Evolutionary conservation across 1,139 yeast species (phyloP), one percentile per base, ranked within the genome.

Genomic region (Suhomyces chickasaworum): DNA sequence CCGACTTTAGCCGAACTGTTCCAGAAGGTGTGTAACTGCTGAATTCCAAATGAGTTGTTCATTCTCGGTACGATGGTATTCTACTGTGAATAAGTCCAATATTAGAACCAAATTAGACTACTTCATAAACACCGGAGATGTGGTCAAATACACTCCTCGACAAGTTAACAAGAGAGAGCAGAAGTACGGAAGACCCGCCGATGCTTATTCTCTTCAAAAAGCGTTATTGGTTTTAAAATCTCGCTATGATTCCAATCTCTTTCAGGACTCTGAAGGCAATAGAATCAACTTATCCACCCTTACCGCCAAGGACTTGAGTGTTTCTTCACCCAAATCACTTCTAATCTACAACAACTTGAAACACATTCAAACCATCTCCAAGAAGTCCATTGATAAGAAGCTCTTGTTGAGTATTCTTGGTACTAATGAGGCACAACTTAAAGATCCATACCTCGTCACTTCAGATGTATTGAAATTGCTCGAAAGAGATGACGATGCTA

Each of bases 401-500:
- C 61, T 84, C 41, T 56, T 80, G 39, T 74, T 77, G 52, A 68
- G 76, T 1, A 66, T 84, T 7, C 60, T 86, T 22, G 90, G 91
- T 3, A 73, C 82, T 1, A 77, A 78, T 39, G 80, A 76, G 3
- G 69, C 68, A 27, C 85, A 81, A 57, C 53, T 86, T 20, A 65
- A 73, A 42, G 89, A 86, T 59, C 77, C 87, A 0, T 70, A 68
- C 41, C 57, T 77, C 29, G 81, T 85, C 8, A 78, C 81, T 10
- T 60, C 71, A 31, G 84, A 83, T 48, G 81, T 79, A 0, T 55
- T 65, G 12, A 75, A 77, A 45, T 74, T 84, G 46, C 64, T 86
- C 25, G 67, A 66, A 18, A 63, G 77, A 44, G 81, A 73, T 45
- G 77, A 77, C 2, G 63, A 65, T 42, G 52, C 71, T 0, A 70